Percentiles rank a stretch among this genome's conserved stretches.
phyloP scores from a whole-genome alignment of 306 rosid species.

The Trifolium fragiferum region DNA sequence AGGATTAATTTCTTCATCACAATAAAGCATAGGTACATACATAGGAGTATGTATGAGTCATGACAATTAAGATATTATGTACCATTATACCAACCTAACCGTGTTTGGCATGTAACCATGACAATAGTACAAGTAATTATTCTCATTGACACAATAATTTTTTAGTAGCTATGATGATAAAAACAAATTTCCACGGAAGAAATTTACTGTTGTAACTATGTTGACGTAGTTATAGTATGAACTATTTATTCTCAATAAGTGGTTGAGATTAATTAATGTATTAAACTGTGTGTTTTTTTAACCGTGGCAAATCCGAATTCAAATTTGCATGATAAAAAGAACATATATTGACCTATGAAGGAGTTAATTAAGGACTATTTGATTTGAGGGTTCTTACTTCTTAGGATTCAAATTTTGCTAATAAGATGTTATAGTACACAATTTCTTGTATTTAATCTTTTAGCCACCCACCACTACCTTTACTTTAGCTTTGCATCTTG shows the following conservation, averaged over 20 bases:
- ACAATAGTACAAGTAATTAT: neutral
- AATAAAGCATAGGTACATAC: neutral
- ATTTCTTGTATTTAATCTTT: slow-evolving; percentile 34
- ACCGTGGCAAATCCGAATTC: too few relatives aligned
- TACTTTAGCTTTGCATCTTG: slow-evolving; percentile 80
- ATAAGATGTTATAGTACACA: slow-evolving; percentile 28
- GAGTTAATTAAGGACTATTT: slow-evolving; percentile 14
- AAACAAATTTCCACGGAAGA: neutral
- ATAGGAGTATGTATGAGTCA: too few relatives aligned
- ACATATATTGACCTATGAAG: neutral
- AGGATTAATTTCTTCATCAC: slow-evolving; percentile 30
- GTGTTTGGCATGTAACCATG: slow-evolving; percentile 8
- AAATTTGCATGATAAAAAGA: slow-evolving; percentile 1
- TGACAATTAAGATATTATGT: slow-evolving; percentile 17
- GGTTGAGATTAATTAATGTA: too few relatives aligned
- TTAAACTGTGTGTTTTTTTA: too few relatives aligned
- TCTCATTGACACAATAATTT: neutral
- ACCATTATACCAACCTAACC: slow-evolving; percentile 8
- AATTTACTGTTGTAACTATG: too few relatives aligned
- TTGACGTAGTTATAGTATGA: too few relatives aligned
- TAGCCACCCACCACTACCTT: slow-evolving; percentile 44
- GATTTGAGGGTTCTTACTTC: slow-evolving; percentile 32
- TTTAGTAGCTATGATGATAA: neutral
- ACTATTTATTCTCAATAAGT: too few relatives aligned
- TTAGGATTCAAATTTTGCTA: slow-evolving; percentile 46